Evolutionary conservation across 108 stramenopile genomes (phyloP), one percentile per base, ranked within the genome.

Genomic region (Skeletonema costatum): DNA sequence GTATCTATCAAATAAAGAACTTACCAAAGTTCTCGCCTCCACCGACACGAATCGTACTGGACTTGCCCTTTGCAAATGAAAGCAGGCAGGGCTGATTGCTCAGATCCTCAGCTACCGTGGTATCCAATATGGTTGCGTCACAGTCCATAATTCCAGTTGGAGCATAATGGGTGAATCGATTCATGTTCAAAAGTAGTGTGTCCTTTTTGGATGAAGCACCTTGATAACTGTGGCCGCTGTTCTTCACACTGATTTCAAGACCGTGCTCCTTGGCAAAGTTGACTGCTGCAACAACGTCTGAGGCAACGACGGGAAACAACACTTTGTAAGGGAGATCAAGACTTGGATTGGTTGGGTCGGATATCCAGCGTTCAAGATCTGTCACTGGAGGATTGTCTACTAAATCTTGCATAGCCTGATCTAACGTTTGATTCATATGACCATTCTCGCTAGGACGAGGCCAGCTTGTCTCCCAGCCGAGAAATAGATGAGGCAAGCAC

Each of bases 21-120:
- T 64, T 64, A 64, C 63, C 63, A 5, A 5, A 64, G 63, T 64
- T 64, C 63, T 64, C 63, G 8, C 63, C 63, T 64, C 63, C 63
- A 3, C 63, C 32, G 32, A 64, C 63, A 64, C 63, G 63, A 64
- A 64, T 64, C 42, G 36, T 29, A 64, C 63, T 64, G 4, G 63
- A 64, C 63, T 64, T 64, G 63, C 8, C 8, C 63, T 38, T 64
- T 38, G 63, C 63, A 1, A 64, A 38, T 64, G 63, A 35, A 16
- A 64, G 63, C 35, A 64, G 63, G 38, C 63, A 64, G 3, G 63
- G 16, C 63, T 64, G 63, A 64, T 64, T 64, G n/a, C 63, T 64
- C 1, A 64, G 42, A 64, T 64, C 63, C 16, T 64, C 50, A 64
- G 63, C 63, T 64, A 63, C 6, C 1, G 32, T 25, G 25, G 25